Conservation (phyloP, 2,329 filamentous ascomycete genomes). For the Grosmannia penicillata region DNA sequence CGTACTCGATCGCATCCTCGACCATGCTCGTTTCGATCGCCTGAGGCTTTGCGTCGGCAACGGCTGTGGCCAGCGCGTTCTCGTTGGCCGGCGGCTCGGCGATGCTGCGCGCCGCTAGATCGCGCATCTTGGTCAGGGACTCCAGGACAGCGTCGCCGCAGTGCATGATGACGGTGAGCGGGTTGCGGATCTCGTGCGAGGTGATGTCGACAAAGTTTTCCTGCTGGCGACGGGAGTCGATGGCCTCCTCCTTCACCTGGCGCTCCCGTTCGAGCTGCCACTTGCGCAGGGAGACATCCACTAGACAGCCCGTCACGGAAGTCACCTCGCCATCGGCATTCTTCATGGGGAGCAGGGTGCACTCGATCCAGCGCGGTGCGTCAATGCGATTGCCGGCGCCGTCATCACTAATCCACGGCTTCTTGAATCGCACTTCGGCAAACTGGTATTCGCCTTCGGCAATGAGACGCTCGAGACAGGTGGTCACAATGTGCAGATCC, state of each 20-base stretch:
- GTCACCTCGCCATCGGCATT: conserved; percentile 29
- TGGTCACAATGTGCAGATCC: conserved; percentile 24
- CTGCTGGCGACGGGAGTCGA: conserved; percentile 51
- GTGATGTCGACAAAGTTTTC: conserved; percentile 72
- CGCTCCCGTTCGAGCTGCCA: conserved; percentile 36
- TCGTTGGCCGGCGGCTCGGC: background rate
- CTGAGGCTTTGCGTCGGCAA: conserved; percentile 10
- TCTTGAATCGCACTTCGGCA: conserved; percentile 33
- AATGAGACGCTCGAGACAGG: conserved; percentile 24
- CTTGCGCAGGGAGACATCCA: conserved; percentile 32
- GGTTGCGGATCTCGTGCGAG: conserved; percentile 60
- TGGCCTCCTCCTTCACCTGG: conserved; percentile 36
- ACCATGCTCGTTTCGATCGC: conserved; percentile 27
- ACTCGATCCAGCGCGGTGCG: conserved; percentile 32
- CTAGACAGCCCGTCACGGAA: conserved; percentile 33
- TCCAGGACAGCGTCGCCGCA: conserved; percentile 56
- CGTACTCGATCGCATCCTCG: conserved; percentile 51
- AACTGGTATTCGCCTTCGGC: conserved; percentile 27
- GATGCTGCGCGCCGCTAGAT: conserved; percentile 10
- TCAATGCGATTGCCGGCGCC: conserved; percentile 25
- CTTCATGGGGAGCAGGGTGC: conserved; percentile 34
- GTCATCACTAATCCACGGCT: conserved; percentile 30
- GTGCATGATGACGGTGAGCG: conserved; percentile 57
- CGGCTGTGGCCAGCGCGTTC: background rate
- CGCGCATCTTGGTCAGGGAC: conserved; percentile 28